These are phyloP conservation scores for Mortierella hygrophila DNA, from an alignment of 192 early-diverging fungal genomes.

Conservation along the genomic window DNA sequence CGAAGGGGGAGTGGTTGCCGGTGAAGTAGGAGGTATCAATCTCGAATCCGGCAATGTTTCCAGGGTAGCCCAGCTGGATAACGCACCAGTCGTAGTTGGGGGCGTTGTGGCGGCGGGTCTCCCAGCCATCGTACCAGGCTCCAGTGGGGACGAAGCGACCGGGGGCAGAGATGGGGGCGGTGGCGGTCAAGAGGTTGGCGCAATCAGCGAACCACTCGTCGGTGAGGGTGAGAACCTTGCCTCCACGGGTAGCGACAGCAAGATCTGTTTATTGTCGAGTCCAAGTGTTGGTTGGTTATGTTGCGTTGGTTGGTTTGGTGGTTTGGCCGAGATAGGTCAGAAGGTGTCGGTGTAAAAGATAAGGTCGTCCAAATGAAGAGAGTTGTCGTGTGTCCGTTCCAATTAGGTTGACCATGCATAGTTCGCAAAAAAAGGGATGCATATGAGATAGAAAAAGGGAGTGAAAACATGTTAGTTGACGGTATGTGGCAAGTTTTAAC, in stretches of 20 bases:
- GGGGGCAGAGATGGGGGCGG: slow-evolving; percentile 74
- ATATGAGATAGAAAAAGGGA: background rate
- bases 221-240: slow-evolving; percentile 81
- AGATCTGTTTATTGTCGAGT: slow-evolving; percentile 69
- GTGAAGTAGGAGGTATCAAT: slow-evolving; percentile 95
- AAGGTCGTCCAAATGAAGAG: background rate
- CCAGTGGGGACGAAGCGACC: slow-evolving; percentile 73
- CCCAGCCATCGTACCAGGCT: slow-evolving; percentile 93
- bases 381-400: background rate
- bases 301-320: too few relatives aligned
- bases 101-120: slow-evolving; percentile 89
- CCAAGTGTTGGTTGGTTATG: background rate
- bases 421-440: background rate
- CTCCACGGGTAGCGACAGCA: slow-evolving; percentile 78
- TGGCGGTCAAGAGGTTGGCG: slow-evolving; percentile 81
- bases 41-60: slow-evolving; percentile 84
- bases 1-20: slow-evolving; percentile 91
- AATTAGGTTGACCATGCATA: background rate
- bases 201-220: slow-evolving; percentile 96
- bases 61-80: slow-evolving; percentile 89
- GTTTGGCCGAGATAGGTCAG: background rate
- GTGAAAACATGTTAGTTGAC: background rate
- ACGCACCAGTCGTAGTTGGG: slow-evolving; percentile 86
- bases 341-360: background rate
- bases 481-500: background rate